Evolutionary conservation across 2,329 filamentous ascomycete species (phyloP).

Genomic region (Penicillium italicum): DNA sequence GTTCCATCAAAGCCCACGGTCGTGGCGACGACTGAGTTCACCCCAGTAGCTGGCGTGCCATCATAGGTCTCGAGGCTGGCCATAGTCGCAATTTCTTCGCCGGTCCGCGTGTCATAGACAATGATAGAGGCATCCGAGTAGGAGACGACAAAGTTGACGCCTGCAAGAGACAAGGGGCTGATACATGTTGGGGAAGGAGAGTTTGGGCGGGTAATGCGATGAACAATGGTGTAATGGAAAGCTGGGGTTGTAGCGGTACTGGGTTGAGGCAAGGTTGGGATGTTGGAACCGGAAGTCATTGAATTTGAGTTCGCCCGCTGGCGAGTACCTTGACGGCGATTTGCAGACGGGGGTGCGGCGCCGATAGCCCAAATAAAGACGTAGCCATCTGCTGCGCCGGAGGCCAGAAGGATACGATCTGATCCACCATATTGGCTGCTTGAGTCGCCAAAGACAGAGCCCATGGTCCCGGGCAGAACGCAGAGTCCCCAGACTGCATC

Average conservation of each 20-base stretch:
- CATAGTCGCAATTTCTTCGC: constrained; percentile 90
- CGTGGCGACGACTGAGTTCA: constrained; percentile 88
- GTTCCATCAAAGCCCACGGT: constrained; percentile 72
- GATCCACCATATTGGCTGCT: constrained; percentile 70
- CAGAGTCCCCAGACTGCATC: constrained; percentile 96
- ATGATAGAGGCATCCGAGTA: constrained; percentile 87
- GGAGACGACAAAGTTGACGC: constrained; percentile 87
- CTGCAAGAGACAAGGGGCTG: constrained; percentile 74
- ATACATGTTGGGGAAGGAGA: constrained; percentile 83
- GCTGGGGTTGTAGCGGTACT: constrained; percentile 79
- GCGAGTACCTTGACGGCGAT: constrained; percentile 69
- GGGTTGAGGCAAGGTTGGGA: constrained; percentile 84
- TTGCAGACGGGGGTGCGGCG: constrained; percentile 72
- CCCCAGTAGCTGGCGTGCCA: constrained; percentile 73
- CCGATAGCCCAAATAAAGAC: constrained; percentile 95
- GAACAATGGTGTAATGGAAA: constrained; percentile 83
- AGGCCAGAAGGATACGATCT: constrained; percentile 85
- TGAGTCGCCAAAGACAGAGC: constrained; percentile 71
- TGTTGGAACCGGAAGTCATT: constrained; percentile 89
- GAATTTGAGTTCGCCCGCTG: constrained; percentile 90
- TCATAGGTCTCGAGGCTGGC: constrained; percentile 92
- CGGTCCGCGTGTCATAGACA: constrained; percentile 86
- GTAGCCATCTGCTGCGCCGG: constrained; percentile 84
- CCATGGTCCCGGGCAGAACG: constrained; percentile 79
- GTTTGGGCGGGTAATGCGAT: constrained; percentile 72